These are phyloP conservation scores for Phyllosticta citribraziliensis DNA, from an alignment of 2,329 filamentous ascomycete genomes.

Conservation along the genomic window DNA sequence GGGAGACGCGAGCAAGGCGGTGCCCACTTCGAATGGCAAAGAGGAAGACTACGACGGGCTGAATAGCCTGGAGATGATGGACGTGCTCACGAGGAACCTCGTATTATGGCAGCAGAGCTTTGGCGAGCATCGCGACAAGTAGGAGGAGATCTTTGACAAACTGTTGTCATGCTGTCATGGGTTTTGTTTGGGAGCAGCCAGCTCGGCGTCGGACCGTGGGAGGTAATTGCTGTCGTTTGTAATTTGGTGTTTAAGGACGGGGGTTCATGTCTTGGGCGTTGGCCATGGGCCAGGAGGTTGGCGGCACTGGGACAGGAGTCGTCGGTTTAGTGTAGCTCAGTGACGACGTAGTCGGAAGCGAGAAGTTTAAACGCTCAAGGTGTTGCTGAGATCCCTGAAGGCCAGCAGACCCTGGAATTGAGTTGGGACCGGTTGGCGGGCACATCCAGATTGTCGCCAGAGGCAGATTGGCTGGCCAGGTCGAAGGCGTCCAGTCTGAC, in stretches of 20 bases:
- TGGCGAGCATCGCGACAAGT: constrained; percentile 9
- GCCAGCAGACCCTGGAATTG: not conserved
- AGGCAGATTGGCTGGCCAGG: not conserved
- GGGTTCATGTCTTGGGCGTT: constrained; percentile 5
- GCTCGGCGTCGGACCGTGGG: not conserved
- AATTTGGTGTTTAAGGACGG: not conserved
- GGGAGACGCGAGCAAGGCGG: constrained; percentile 15
- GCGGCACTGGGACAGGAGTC: not conserved
- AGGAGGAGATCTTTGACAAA: not conserved
- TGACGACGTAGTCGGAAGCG: not conserved
- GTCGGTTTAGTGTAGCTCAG: not conserved
- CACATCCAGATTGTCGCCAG: not conserved
- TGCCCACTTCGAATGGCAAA: constrained; percentile 12
- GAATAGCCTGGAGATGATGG: constrained; percentile 83
- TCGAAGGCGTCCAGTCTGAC: constrained; percentile 1
- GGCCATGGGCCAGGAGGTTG: not conserved
- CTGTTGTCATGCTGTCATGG: not conserved
- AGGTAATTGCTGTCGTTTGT: not conserved
- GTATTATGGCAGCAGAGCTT: constrained; percentile 66
- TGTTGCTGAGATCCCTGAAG: not conserved
- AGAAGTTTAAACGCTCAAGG: not conserved
- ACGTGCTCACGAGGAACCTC: constrained; percentile 67
- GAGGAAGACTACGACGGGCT: constrained; percentile 59
- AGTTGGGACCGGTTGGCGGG: not conserved
- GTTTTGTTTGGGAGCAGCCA: not conserved